Evolutionary conservation across 805 yeast genomes (phyloP).

Genomic region (Pichia exigua): DNA sequence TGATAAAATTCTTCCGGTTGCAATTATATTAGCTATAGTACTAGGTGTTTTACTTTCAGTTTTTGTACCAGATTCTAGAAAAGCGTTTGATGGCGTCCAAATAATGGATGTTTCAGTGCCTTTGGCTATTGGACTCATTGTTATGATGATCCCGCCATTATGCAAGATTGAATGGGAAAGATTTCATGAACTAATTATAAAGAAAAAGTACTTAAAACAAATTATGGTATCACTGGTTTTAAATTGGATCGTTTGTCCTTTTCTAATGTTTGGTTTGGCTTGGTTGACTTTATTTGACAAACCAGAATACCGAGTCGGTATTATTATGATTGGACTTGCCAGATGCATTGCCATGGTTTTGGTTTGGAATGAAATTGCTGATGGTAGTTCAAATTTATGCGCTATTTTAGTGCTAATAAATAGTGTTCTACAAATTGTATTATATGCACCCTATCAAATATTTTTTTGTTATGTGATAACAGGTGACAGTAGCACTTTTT

Average conservation of each 20-base stretch:
- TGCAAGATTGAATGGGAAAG: conserved; percentile 48
- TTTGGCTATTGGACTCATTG: conserved; percentile 41
- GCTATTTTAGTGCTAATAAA: too few species aligned
- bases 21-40: conserved; percentile 30
- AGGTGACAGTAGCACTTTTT: too few species aligned
- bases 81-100: conserved; percentile 29
- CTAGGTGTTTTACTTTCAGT: conserved; percentile 35
- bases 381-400: conserved; percentile 40
- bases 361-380: conserved; percentile 49
- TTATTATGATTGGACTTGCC: conserved; percentile 54
- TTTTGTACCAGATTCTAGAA: conserved; percentile 30
- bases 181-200: conserved; percentile 23
- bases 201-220: conserved; percentile 21
- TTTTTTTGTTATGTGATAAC: too few species aligned
- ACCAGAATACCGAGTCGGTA: conserved; percentile 42
- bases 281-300: conserved; percentile 44
- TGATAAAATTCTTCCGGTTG: conserved; percentile 26
- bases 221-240: conserved; percentile 34
- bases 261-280: conserved; percentile 47
- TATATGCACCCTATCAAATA: too few species aligned
- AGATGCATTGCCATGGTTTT: conserved; percentile 59
- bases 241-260: conserved; percentile 52
- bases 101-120: conserved; percentile 37
- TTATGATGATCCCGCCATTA: conserved; percentile 52
- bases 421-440: too few species aligned